Base-by-base conservation (phyloP, 768 basidiomycete species). In the Lactarius deliciosus region DNA sequence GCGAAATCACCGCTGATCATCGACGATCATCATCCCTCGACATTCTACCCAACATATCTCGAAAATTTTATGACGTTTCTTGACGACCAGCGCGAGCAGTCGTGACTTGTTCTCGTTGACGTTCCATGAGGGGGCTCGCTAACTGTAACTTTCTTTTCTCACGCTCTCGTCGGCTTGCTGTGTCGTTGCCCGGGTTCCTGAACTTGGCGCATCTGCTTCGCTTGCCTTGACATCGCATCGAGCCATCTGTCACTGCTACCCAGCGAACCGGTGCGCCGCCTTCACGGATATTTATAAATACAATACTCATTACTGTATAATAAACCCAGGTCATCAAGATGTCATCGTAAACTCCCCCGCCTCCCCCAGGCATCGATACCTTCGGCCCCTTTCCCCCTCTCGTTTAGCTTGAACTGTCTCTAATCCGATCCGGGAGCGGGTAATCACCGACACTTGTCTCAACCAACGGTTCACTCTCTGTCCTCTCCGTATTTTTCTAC, bases 201-300 rank as follows among this genome's bases (percentile, higher is more conserved):
- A 57, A 63, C 57, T 25, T 16, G 65, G 61, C 56, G 28, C 65
- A 62, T 57, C 60, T 57, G 47, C 56, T 40, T 62, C 36, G n/a
- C 36, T 50, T 28, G 32, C 60, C 36, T 4, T 43, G 50, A 58
- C 61, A 62, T 38, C 38, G 57, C 57, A 43, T 41, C 28, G 36
- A 64, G 20, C 18, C n/a, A 9, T 41, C 40, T 60, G 40, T 64
- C 47, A 54, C 36, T 34, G 20, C 9, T 40, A 38, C 32, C 58
- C 60, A 57, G 9, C 20, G 4, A 57, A n/a, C 32, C 9, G 65
- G 61, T 41, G 45, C 45, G 56, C 61, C 65, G 32, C 36, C 30
- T 25, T 43, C 22, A 22, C 36, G 65, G 61, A 13, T 28, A 40
- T 38, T 47, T 50, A 54, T 63, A 63, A 66, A 66, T 25, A 28